Evolutionary conservation across 306 rosid species (phyloP), one percentile per base, ranked within the genome.

Genomic region (Oxytropis ochrocephala): DNA sequence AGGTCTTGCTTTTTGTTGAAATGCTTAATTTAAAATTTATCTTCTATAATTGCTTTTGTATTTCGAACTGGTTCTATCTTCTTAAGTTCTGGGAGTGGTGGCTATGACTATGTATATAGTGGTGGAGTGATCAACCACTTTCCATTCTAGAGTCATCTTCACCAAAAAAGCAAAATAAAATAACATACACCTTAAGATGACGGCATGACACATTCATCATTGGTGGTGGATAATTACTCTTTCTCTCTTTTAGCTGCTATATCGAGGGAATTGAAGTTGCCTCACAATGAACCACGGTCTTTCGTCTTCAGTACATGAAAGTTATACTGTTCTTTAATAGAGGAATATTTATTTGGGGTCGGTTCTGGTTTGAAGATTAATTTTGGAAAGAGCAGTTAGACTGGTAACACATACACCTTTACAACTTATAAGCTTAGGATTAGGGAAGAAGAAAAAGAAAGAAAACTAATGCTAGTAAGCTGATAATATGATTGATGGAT

Each of bases 61-160:
- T 69, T 65, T 51, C 24, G n/a, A 29, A 41, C 14, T 73, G 78
- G 51, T 18, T 53, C 51, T 61, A 44, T 69, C 58, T 13, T 42
- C 41, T 69, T 38, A 51, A 69, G 51, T 43, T 19, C 42, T 44
- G 29, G 10, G 38, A 24, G 8, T 67, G 59, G 38, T 48, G 36
- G 12, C 17, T 24, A 24, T 24, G 29, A 50, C 9, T 19, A 60
- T 39, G 12, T 57, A 27, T n/a, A 47, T 17, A 33, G 19, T 43
- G 59, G 67, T 69, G 63, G 50, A 65, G 48, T 44, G 50, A 44
- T 76, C 63, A 67, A 43, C 33, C 38, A 18, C 35, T 36, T 46
- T 65, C 14, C 57, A 30, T 59, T 10, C 39, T 42, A 24, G 53
- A 42, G 43, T 68, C 44, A 14, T 30, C 47, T 67, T 76, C 11